Evolutionary conservation across 371 early-diverging fungal genomes (phyloP), one percentile per base, ranked within the genome.

Genomic region (Nosema muscidifuracis): DNA sequence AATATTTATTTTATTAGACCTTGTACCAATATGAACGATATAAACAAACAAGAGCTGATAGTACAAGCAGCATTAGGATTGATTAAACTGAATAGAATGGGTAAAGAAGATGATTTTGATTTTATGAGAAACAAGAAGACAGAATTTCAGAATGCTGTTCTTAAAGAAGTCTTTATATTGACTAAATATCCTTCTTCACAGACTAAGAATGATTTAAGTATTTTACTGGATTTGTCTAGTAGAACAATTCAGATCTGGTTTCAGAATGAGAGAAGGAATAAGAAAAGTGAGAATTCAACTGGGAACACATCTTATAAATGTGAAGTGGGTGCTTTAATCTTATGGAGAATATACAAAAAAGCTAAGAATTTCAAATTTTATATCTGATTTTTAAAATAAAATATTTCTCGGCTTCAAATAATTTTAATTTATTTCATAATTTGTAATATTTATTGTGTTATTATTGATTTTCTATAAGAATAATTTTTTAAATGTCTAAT

Each of bases 221-320:
- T 77, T 20, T 34, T 80, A 22, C 68, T 80, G 13, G 66, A 74
- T 30, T 47, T 79, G 6, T 34, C 67, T 15, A 20, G 24, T 15
- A 43, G 76, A 43, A 38, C 73, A 9, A 67, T 80, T 22, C 77
- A 80, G 57, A 76, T 80, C 9, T 80, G 81, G 81, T 80, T 80
- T 57, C 78, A 80, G 44, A 80, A 80, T 50, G 30, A 71, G 26
- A 64, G 81, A 63, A 24, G 58, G 18, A 24, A 70, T n/a, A 63
- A 47, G 33, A 57, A 38, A 71, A 7, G 20, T 24, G 20, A 60
- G 34, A 34, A 3, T 47, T 7, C 13, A 7, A n/a, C 4, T n/a
- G 47, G n/a, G 13, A n/a, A 47, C 4, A 47, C 4, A n/a, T n/a
- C 13, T 12, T 47, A 47, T 47, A 47, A 47, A 47, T 47, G 47